phyloP scores from a whole-genome alignment of 2,329 filamentous ascomycete species.

The Penicillium expansum region DNA sequence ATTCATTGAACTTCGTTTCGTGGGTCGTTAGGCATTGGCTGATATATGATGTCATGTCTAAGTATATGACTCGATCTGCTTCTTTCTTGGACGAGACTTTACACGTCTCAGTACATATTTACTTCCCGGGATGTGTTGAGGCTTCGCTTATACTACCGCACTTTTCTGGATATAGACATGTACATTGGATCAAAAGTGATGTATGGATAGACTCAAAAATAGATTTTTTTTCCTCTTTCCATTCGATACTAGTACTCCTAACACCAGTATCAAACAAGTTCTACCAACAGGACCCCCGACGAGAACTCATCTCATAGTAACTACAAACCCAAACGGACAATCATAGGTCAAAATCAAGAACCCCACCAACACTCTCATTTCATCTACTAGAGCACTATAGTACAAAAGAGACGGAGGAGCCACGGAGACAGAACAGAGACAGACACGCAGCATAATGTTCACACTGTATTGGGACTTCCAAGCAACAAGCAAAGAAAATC shows the following conservation, averaged over 20 bases:
- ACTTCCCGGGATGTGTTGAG: not conserved
- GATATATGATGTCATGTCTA: not conserved
- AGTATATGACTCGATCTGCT: not conserved
- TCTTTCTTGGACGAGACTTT: not conserved
- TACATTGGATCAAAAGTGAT: not conserved
- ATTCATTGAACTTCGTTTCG: constrained; percentile 50
- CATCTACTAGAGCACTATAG: constrained; percentile 31
- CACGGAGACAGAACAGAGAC: constrained; percentile 23
- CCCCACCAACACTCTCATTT: constrained; percentile 24
- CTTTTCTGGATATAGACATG: not conserved
- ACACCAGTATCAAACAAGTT: not conserved
- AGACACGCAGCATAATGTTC: constrained; percentile 20
- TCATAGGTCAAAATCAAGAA: constrained; percentile 15
- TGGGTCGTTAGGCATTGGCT: constrained; percentile 41
- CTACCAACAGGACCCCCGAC: not conserved
- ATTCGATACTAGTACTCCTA: not conserved
- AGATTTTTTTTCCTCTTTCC: not conserved
- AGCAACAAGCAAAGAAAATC: constrained; percentile 3
- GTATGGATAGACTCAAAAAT: not conserved
- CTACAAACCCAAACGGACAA: not conserved
- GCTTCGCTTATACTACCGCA: not conserved
- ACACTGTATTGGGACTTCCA: constrained; percentile 18
- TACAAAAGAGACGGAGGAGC: constrained; percentile 27
- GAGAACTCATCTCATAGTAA: not conserved
- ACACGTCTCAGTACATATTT: not conserved